Evolutionary conservation across 2,329 filamentous ascomycete genomes (phyloP).

Genomic region (Talaromyces sp.): DNA sequence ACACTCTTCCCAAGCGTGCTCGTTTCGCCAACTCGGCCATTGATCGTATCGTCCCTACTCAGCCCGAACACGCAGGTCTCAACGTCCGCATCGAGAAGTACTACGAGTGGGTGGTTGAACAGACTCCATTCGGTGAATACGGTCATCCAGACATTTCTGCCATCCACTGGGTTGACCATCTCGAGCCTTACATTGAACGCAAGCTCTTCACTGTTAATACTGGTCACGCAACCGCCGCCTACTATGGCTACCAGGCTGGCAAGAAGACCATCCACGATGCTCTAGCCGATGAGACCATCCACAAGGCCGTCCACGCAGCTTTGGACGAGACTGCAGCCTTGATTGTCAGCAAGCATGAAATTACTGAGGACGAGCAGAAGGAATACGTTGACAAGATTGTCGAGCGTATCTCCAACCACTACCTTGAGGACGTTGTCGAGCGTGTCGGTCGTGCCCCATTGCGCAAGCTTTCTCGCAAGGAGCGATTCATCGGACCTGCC

Average conservation of each 20-base stretch:
- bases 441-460: constrained; percentile 93
- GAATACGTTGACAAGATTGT: constrained; percentile 92
- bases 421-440: constrained; percentile 88
- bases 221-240: constrained; percentile 90
- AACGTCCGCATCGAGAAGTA: constrained; percentile 97
- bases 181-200: constrained; percentile 95
- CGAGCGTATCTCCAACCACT: constrained; percentile 86
- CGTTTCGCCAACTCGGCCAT: constrained; percentile 97
- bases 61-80: constrained; percentile 74
- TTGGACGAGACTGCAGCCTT: constrained; percentile 82
- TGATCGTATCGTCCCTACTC: constrained; percentile 94
- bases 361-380: constrained; percentile 70
- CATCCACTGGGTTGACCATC: constrained; percentile 88
- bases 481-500: constrained; percentile 92
- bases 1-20: constrained; percentile 69
- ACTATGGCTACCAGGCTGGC: constrained; percentile 84
- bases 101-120: constrained; percentile 97
- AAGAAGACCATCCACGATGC: constrained; percentile 89
- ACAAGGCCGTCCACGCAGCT: constrained; percentile 73
- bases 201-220: constrained; percentile 99
- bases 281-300: constrained; percentile 75
- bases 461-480: constrained; percentile 89
- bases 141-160: constrained; percentile 75
- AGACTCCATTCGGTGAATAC: constrained; percentile 73
- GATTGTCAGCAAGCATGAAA: constrained; percentile 83